Evolutionary conservation across 441 rosid genomes (phyloP).

Genomic region (Gossypium aridum): DNA sequence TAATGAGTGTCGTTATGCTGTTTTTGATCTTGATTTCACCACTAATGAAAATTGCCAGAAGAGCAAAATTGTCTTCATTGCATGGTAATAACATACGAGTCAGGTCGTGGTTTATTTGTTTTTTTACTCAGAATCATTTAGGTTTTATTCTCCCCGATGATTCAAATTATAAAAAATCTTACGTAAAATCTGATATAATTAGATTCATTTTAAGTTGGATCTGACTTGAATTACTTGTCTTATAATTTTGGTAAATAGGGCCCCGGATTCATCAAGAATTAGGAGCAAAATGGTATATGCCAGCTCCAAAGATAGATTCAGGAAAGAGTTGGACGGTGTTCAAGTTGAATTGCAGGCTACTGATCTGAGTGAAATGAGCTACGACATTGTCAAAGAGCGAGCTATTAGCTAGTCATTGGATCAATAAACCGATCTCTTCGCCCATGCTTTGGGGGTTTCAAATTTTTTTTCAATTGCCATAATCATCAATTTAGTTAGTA

Average conservation of each 20-base stretch:
- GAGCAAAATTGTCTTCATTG: slow-evolving; percentile 52
- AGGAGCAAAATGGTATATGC: slow-evolving; percentile 42
- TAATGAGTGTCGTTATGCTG: slow-evolving; percentile 53
- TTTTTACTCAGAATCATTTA: background rate
- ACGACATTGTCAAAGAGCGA: slow-evolving; percentile 31
- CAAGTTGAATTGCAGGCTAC: slow-evolving; percentile 40
- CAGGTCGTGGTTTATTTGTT: too few relatives aligned
- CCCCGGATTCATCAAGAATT: slow-evolving; percentile 30
- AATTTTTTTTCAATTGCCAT: too few relatives aligned
- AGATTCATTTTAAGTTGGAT: background rate
- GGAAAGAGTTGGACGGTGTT: slow-evolving; percentile 38
- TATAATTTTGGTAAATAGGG: slow-evolving; percentile 14
- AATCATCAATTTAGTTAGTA: too few relatives aligned
- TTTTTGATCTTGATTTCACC: slow-evolving; percentile 49
- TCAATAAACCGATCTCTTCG: too few relatives aligned
- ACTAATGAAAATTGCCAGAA: slow-evolving; percentile 43
- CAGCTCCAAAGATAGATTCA: slow-evolving; percentile 40
- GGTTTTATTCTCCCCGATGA: background rate
- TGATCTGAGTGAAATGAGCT: slow-evolving; percentile 32
- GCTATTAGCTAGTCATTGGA: slow-evolving; percentile 2
- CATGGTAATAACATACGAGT: slow-evolving; percentile 30
- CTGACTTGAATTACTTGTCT: background rate
- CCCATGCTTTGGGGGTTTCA: too few relatives aligned
- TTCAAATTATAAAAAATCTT: background rate
- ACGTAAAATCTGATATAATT: too few relatives aligned